A percentile compares a stretch with the other conserved stretches of the same genome.
Evolutionary conservation across 768 basidiomycete genomes (phyloP).

Genomic region (Chiua virens): DNA sequence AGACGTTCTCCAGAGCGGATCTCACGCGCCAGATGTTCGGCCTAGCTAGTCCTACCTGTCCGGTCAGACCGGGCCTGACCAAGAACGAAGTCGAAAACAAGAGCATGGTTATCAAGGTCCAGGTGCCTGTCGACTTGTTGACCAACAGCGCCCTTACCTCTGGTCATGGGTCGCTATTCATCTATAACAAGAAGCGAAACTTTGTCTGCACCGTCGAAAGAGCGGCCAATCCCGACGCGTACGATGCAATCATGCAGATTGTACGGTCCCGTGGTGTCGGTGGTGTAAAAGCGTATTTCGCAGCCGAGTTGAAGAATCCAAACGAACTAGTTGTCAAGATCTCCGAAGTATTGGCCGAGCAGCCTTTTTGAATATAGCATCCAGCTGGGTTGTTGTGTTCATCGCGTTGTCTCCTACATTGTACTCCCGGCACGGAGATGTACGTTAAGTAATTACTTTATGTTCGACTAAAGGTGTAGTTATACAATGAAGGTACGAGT

Average conservation of each 20-base stretch:
- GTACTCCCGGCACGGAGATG: background rate
- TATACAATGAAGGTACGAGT: background rate
- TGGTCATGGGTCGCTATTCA: conserved; percentile 31
- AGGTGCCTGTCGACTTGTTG: conserved; percentile 37
- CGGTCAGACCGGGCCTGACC: conserved; percentile 17
- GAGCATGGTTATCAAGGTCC: conserved; percentile 53
- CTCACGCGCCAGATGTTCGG: conserved; percentile 32
- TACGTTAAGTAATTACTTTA: background rate
- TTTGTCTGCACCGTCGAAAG: conserved; percentile 46
- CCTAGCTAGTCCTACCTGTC: conserved; percentile 22
- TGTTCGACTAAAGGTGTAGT: background rate
- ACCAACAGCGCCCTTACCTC: conserved; percentile 1
- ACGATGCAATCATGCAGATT: conserved; percentile 40
- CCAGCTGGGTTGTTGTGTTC: no score
- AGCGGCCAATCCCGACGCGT: conserved; percentile 35
- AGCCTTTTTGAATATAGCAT: conserved; percentile 43
- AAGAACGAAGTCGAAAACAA: conserved; percentile 34
- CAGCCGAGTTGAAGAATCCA: conserved; percentile 47
- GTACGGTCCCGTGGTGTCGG: conserved; percentile 43
- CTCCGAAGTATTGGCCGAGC: conserved; percentile 53
- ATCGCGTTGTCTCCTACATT: no score
- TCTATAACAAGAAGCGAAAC: conserved; percentile 56
- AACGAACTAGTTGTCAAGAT: conserved; percentile 52
- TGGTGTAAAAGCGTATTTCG: conserved; percentile 53
- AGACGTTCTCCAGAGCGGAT: conserved; percentile 28